Evolutionary conservation across 192 early-diverging fungal genomes (phyloP), one percentile per base, ranked within the genome.

Genomic region (Linnemannia zychae): DNA sequence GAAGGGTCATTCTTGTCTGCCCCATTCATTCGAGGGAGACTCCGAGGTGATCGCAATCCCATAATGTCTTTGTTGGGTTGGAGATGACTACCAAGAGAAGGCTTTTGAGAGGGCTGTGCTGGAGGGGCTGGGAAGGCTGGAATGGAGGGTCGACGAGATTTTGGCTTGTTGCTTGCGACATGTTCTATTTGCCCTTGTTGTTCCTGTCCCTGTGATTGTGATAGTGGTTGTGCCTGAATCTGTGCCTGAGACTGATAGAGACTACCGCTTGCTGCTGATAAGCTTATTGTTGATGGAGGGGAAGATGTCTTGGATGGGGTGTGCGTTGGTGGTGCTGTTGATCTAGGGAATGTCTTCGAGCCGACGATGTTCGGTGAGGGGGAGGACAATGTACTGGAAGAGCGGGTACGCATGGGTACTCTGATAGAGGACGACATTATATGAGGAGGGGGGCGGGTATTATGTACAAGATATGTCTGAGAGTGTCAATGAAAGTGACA

Each of bases 71-170:
- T 71, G 37, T 37, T 52, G 48, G 57, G 57, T 63, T 63, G 57
- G 28, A 33, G 28, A n/a, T 63, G 57, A 12, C 24, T 9, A 5
- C 68, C 28, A 17, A 50, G 66, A 36, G 47, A 22, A 9, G 75
- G 22, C 46, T 77, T 60, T 33, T 36, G 37, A 6, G 81, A 82
- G 33, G 70, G 40, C 9, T 3, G 40, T 9, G 40, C 40, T 44
- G 40, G 40, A 9, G 40, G 40, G 4, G 4, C 53, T 24, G 75
- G 66, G 2, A 78, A 33, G 38, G 7, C 70, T 17, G 75, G 81
- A 18, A 84, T 34, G 24, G 81, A 78, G 17, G 81, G 81, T 37
- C 81, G 71, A 33, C 81, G 81, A 38, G 72, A 40, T 73, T 84
- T 75, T 47, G 52, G 57, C 46, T 80, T 63, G 31, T 65, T 40